These are phyloP conservation scores for Trichothecium sympodiale DNA, from an alignment of 2,329 filamentous ascomycete species.

Conservation along the genomic window DNA sequence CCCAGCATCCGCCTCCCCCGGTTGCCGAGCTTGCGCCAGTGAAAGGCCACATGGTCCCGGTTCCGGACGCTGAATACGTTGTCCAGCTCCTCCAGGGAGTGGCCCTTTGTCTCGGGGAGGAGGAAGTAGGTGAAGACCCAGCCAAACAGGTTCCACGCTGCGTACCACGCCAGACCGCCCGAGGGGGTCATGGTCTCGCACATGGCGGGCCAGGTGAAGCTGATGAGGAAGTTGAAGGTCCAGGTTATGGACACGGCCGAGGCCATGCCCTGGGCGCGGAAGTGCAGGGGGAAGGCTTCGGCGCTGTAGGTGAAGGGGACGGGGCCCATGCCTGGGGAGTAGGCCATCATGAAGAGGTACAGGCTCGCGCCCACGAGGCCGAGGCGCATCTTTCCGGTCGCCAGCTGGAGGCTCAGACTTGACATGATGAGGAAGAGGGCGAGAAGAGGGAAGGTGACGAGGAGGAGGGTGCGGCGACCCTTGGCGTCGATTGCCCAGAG, in stretches of 20 bases:
- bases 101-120: constrained; percentile 48
- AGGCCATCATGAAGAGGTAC: constrained; percentile 22
- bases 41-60: constrained; percentile 8
- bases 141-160: constrained; percentile 16
- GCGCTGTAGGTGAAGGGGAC: constrained; percentile 46
- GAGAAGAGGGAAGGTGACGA: constrained; percentile 37
- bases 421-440: neutral
- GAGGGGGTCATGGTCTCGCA: constrained; percentile 11
- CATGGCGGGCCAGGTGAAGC: constrained; percentile 14
- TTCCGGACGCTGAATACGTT: constrained; percentile 13
- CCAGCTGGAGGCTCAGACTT: too few relatives aligned
- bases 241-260: constrained; percentile 23
- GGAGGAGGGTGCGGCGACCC: constrained; percentile 45
- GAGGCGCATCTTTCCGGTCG: constrained; percentile 7
- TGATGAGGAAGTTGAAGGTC: constrained; percentile 17
- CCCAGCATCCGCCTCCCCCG: constrained; percentile 3
- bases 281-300: constrained; percentile 42
- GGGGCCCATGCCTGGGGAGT: constrained; percentile 38
- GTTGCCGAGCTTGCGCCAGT: constrained; percentile 2
- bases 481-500: constrained; percentile 55
- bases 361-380: constrained; percentile 18
- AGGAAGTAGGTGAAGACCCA: constrained; percentile 42
- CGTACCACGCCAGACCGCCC: constrained; percentile 22
- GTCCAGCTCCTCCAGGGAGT: constrained; percentile 51
- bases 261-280: constrained; percentile 39